Conservation (phyloP, 148 eudicot genomes). For the Rhododendron ovatum region DNA sequence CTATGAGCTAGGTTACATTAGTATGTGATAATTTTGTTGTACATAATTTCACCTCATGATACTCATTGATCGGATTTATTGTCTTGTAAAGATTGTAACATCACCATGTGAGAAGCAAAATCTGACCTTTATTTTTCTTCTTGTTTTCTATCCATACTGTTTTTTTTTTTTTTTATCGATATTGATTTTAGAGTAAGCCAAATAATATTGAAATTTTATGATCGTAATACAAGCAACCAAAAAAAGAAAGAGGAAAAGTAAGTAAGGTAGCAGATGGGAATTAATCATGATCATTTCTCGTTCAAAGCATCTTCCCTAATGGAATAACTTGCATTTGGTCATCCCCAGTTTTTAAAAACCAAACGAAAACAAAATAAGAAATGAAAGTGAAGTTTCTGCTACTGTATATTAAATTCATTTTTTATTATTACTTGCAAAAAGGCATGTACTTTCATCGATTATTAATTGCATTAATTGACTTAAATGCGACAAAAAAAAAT, state of each 20-base stretch:
- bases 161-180: too few relatives aligned
- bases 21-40: background rate
- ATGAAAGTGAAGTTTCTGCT: background rate
- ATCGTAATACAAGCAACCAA: background rate
- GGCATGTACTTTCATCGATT: background rate
- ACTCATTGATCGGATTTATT: too few relatives aligned
- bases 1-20: too few relatives aligned
- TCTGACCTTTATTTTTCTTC: background rate
- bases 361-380: background rate
- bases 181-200: background rate
- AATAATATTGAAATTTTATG: too few relatives aligned
- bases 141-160: too few relatives aligned
- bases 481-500: background rate
- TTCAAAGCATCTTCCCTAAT: too few relatives aligned
- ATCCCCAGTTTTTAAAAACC: background rate
- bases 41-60: background rate
- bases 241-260: too few relatives aligned
- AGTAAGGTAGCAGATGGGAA: background rate
- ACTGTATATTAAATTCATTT: background rate
- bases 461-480: background rate
- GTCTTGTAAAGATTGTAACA: background rate
- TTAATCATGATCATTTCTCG: too few relatives aligned
- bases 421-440: background rate
- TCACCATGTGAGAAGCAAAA: background rate
- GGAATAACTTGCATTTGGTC: too few relatives aligned